A percentile compares a stretch with the other conserved stretches of the same genome.
Conservation (phyloP, 2,329 filamentous ascomycete species). For the Talaromyces sp. region DNA sequence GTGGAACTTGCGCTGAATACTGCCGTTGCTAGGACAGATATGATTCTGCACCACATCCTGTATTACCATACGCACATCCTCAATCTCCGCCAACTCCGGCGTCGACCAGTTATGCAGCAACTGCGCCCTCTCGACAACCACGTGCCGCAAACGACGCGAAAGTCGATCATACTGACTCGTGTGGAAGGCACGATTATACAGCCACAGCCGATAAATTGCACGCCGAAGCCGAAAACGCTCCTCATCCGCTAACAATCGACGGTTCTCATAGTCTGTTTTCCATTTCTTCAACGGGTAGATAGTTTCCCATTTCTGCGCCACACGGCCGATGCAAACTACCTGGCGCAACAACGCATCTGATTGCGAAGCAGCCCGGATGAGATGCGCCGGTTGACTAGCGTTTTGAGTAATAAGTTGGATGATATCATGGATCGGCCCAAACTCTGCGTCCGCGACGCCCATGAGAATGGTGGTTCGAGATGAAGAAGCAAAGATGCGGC, state of each 20-base stretch:
- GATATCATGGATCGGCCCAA: slow-evolving; percentile 56
- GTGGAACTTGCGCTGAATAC: slow-evolving; percentile 56
- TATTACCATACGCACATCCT: slow-evolving; percentile 55
- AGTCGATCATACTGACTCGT: slow-evolving; percentile 50
- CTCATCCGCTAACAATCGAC: slow-evolving; percentile 49
- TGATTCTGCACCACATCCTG: slow-evolving; percentile 55
- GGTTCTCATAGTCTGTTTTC: slow-evolving; percentile 54
- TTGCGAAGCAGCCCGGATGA: slow-evolving; percentile 50
- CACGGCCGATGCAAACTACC: slow-evolving; percentile 51
- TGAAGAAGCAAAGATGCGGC: slow-evolving; percentile 50
- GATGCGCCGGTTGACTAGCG: slow-evolving; percentile 55
- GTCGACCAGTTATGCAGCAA: slow-evolving; percentile 59
- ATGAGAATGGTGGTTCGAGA: slow-evolving; percentile 55
- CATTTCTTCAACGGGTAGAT: slow-evolving; percentile 63
- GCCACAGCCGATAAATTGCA: slow-evolving; percentile 59
- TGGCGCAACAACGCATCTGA: slow-evolving; percentile 55
- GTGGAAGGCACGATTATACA: slow-evolving; percentile 58
- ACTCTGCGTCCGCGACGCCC: slow-evolving; percentile 52
- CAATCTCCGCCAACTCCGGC: slow-evolving; percentile 55
- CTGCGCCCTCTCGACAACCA: slow-evolving; percentile 51
- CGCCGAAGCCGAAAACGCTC: slow-evolving; percentile 54
- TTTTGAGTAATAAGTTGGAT: slow-evolving; percentile 60
- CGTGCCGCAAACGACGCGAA: slow-evolving; percentile 44
- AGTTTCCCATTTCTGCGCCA: slow-evolving; percentile 57
- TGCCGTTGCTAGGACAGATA: slow-evolving; percentile 60